phyloP scores from a whole-genome alignment of 345 rosid species.

The Nephelium lappaceum region DNA sequence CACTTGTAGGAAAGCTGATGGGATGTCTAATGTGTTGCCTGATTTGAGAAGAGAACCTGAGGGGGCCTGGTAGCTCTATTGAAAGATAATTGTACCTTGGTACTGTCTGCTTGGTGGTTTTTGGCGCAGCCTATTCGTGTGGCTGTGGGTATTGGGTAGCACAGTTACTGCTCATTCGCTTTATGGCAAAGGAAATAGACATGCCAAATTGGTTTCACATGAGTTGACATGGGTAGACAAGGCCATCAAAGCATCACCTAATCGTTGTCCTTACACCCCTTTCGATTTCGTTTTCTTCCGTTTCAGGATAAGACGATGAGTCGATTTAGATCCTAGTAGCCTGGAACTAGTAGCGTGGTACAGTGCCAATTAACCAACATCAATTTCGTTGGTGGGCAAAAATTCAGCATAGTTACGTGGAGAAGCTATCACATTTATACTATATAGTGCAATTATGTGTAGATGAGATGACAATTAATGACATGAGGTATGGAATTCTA shows the following conservation, averaged over 20 bases:
- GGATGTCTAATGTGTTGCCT: neutral
- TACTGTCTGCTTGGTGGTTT: neutral
- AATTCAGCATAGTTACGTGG: neutral
- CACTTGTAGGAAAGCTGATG: neutral
- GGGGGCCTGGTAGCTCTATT: neutral
- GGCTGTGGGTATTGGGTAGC: neutral
- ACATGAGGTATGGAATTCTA: neutral
- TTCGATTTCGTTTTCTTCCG: neutral
- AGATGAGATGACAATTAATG: neutral
- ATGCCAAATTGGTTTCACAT: neutral
- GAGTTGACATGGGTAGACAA: neutral
- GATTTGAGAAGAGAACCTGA: neutral
- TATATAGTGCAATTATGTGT: neutral
- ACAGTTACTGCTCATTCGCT: neutral
- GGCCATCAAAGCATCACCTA: slow-evolving; percentile 4
- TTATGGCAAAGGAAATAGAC: neutral
- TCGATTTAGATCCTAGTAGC: neutral
- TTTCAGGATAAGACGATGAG: neutral
- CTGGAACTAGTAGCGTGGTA: neutral
- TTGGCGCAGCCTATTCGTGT: neutral
- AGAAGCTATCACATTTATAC: neutral
- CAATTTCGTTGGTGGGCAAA: neutral
- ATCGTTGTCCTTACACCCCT: neutral
- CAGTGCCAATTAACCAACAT: neutral
- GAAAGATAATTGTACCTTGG: neutral